Percentiles rank a stretch among this genome's conserved stretches.
Evolutionary conservation across 2,329 filamentous ascomycete genomes (phyloP).

Genomic region (Fusarium ambrosium): DNA sequence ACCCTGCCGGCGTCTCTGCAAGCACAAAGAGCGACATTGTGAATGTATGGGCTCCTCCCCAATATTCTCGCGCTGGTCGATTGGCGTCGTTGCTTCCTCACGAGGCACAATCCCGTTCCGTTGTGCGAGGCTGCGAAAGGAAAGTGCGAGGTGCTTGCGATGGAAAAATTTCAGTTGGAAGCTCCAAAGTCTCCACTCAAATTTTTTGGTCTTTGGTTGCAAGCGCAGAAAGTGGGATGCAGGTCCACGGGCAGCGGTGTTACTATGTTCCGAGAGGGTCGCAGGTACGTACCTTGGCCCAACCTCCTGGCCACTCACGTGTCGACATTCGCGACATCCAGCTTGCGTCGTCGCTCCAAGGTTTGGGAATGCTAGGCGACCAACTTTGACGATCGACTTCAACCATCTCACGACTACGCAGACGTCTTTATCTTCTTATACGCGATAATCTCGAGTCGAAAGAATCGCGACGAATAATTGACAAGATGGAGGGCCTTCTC

Average conservation of each 20-base stretch:
- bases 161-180: slow-evolving; percentile 60
- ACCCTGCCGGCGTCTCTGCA: slow-evolving; percentile 89
- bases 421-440: slow-evolving; percentile 18
- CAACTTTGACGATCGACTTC: slow-evolving; percentile 42
- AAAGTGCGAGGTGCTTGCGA: slow-evolving; percentile 52
- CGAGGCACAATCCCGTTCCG: slow-evolving; percentile 53
- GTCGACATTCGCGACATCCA: slow-evolving; percentile 40
- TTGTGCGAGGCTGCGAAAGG: slow-evolving; percentile 52
- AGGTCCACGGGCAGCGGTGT: slow-evolving; percentile 42
- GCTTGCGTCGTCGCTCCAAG: slow-evolving; percentile 40
- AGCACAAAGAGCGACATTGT: slow-evolving; percentile 93
- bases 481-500: slow-evolving; percentile 87
- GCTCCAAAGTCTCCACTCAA: slow-evolving; percentile 54
- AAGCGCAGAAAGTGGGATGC: slow-evolving; percentile 48
- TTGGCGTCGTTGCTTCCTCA: slow-evolving; percentile 52
- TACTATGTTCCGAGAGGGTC: slow-evolving; percentile 44
- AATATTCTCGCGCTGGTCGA: slow-evolving; percentile 49
- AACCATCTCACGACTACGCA: slow-evolving; percentile 35
- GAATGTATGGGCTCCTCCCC: slow-evolving; percentile 50
- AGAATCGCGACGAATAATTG: slow-evolving; percentile 4
- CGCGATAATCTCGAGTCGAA: slow-evolving; percentile 12
- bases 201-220: slow-evolving; percentile 53
- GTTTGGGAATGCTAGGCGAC: slow-evolving; percentile 46
- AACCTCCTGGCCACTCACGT: slow-evolving; percentile 47
- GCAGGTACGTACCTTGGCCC: slow-evolving; percentile 23